phyloP scores from a whole-genome alignment of 352 stramenopile genomes.

The Aphanomyces invadans region DNA sequence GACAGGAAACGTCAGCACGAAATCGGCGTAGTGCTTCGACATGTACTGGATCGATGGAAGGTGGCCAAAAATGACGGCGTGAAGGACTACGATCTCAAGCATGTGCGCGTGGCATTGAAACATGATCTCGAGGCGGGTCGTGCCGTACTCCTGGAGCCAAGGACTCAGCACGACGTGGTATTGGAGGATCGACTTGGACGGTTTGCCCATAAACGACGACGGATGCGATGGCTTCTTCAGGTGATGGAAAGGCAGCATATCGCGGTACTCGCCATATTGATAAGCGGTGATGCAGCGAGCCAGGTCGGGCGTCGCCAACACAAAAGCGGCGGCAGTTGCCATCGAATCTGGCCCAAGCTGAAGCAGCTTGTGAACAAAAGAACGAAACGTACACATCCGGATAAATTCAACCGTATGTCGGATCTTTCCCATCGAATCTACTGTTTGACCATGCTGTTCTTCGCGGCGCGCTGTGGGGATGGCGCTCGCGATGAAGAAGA shows the following conservation, averaged over 20 bases:
- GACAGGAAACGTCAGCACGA: not conserved
- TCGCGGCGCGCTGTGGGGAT: too few relatives aligned
- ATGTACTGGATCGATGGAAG: not conserved
- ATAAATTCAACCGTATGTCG: not conserved
- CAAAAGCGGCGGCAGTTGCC: not conserved
- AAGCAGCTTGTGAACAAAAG: not conserved
- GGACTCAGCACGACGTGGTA: not conserved
- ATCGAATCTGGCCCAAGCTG: not conserved
- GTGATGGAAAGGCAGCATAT: not conserved
- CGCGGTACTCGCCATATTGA: not conserved
- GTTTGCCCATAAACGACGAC: not conserved
- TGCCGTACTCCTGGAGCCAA: not conserved
- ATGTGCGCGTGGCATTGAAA: not conserved
- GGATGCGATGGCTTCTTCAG: not conserved
- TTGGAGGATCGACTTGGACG: not conserved
- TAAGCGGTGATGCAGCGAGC: not conserved
- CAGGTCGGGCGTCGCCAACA: not conserved
- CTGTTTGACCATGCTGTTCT: too few relatives aligned
- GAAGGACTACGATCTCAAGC: constrained; percentile 14
- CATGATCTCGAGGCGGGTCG: not conserved
- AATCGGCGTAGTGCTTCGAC: not conserved
- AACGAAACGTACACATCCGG: too few relatives aligned
- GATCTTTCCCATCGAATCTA: too few relatives aligned
- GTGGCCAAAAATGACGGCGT: constrained; percentile 8
- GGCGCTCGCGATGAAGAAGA: too few relatives aligned